phyloP scores from a whole-genome alignment of 1,284 basidiomycete genomes.

The Boletus putidus region DNA sequence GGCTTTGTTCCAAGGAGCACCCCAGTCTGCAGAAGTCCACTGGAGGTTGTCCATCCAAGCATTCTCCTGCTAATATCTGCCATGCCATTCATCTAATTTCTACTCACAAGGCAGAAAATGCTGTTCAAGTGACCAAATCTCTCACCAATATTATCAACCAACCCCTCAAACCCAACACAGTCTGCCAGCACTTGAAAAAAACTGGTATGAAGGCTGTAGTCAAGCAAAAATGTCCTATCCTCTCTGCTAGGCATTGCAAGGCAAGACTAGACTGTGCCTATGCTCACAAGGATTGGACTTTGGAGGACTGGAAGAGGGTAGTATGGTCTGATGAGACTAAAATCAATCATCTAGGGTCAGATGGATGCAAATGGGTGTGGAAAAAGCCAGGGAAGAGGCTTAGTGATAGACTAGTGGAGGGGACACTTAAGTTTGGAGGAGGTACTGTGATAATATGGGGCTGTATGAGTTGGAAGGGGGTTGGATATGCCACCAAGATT shows the following conservation, averaged over 20 bases:
- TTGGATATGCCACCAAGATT: background rate
- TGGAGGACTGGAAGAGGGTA: background rate
- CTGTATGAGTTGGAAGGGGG: background rate
- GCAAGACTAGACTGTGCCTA: background rate
- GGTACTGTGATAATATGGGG: constrained; percentile 3
- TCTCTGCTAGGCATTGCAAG: background rate
- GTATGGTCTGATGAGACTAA: constrained; percentile 11
- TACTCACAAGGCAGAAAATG: background rate
- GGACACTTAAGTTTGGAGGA: background rate
- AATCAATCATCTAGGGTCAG: background rate
- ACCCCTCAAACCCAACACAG: background rate
- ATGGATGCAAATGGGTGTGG: background rate
- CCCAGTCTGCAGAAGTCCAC: no score
- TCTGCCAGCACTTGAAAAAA: background rate
- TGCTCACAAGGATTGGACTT: background rate
- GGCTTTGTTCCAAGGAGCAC: no score
- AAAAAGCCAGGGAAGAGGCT: background rate
- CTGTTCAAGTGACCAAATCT: background rate
- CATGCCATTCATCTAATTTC: no score
- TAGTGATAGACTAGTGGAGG: background rate
- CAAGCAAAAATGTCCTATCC: background rate
- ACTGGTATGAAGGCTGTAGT: constrained; percentile 7
- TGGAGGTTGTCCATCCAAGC: no score
- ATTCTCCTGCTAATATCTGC: no score
- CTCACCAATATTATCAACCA: background rate